Conservation (phyloP, 169 alveolate species). For the Hepatocystis sp. region DNA sequence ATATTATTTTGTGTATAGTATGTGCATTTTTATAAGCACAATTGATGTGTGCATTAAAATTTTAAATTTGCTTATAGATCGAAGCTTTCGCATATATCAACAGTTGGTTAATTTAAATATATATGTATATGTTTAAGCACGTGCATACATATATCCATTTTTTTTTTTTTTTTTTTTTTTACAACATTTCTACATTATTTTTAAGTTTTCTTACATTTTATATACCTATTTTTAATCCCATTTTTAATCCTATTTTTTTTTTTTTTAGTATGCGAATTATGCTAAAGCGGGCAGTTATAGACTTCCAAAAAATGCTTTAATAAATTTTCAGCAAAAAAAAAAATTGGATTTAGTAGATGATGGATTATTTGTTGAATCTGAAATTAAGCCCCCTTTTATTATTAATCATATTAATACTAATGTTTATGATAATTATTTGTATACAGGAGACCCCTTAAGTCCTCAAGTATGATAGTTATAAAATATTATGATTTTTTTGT, state of each 20-base stretch:
- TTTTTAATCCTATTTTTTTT: no score
- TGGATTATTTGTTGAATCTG: constrained; percentile 81
- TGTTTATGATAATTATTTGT: constrained; percentile 81
- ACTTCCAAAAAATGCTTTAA: constrained; percentile 40
- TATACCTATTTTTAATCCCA: no score
- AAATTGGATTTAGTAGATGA: constrained; percentile 82
- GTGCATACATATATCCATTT: constrained; percentile 1
- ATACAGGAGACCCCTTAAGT: constrained; percentile 85
- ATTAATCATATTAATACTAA: constrained; percentile 82
- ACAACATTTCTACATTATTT: no score
- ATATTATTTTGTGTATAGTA: no score
- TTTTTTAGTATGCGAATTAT: constrained; percentile 77
- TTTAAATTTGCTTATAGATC: no score
- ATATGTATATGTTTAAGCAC: neutral
- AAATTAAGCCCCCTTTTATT: constrained; percentile 80
- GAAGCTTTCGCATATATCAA: no score
- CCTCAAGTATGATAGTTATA: constrained; percentile 80
- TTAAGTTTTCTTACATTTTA: no score
- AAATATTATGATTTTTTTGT: constrained; percentile 1
- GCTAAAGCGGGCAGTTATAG: constrained; percentile 51
- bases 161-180: constrained; percentile 8
- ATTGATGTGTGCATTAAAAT: no score
- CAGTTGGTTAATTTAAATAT: no score
- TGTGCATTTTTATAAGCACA: no score
- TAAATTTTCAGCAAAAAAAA: constrained; percentile 78